Percentiles rank a stretch among this genome's conserved stretches.
Evolutionary conservation across 2,329 filamentous ascomycete genomes (phyloP).

Genomic region (Zymoseptoria ardabiliae): DNA sequence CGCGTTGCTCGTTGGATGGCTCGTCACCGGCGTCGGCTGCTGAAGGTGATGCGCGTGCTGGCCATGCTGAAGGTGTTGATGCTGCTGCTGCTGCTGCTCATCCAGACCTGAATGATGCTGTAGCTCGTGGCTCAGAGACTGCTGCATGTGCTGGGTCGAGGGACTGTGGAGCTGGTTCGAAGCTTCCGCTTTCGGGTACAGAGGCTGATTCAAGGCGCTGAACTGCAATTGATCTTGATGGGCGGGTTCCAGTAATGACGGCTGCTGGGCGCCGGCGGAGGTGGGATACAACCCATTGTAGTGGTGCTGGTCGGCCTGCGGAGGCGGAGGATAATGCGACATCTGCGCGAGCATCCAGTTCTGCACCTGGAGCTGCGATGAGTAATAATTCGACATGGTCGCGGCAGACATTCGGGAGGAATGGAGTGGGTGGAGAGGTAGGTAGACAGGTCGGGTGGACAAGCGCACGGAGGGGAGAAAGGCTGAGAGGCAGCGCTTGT

Average conservation of each 20-base stretch:
- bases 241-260: conserved; percentile 25
- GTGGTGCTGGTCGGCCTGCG: conserved; percentile 29
- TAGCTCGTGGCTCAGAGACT: conserved; percentile 26
- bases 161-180: conserved; percentile 17
- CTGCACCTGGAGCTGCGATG: conserved; percentile 28
- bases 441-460: background rate
- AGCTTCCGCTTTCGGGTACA: conserved; percentile 31
- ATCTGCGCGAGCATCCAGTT: conserved; percentile 31
- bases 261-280: conserved; percentile 25
- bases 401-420: conserved; percentile 26
- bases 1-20: conserved; percentile 18
- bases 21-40: conserved; percentile 19
- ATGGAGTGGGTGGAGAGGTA: conserved; percentile 11
- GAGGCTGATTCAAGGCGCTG: conserved; percentile 27
- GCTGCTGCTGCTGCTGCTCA: conserved; percentile 24
- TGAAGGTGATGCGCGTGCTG: conserved; percentile 18
- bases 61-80: conserved; percentile 25
- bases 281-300: conserved; percentile 29
- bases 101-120: conserved; percentile 24
- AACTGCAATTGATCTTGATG: conserved; percentile 30
- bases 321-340: conserved; percentile 32
- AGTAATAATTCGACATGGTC: conserved; percentile 28
- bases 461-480: background rate
- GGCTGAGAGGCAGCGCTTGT: conserved; percentile 17
- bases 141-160: conserved; percentile 25